A percentile compares a stretch with the other conserved stretches of the same genome.
Conservation (phyloP, 2,329 filamentous ascomycete genomes). For the Xylariales sp. region DNA sequence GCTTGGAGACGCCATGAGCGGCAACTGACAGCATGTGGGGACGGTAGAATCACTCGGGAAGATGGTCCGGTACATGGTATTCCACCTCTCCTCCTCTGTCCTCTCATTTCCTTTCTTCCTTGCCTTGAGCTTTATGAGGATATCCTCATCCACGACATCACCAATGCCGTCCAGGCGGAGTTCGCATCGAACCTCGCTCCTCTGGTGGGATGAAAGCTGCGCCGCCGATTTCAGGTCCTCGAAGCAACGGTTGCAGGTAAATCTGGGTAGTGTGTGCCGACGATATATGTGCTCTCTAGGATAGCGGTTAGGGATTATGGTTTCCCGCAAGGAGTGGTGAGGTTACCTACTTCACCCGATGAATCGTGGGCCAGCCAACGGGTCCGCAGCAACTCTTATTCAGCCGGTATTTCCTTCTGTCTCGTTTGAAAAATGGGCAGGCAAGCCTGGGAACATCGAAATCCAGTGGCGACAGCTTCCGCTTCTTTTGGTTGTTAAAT, state of each 20-base stretch:
- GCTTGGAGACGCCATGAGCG: neutral
- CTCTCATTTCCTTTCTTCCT: neutral
- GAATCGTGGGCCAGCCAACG: neutral
- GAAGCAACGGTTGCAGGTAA: neutral
- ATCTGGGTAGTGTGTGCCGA: neutral
- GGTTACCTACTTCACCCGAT: neutral
- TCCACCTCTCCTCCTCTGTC: neutral
- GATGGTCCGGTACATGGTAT: constrained; percentile 1
- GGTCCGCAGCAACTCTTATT: neutral
- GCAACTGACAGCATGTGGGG: neutral
- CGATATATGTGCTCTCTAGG: neutral
- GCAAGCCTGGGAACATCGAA: neutral
- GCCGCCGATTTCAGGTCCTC: neutral
- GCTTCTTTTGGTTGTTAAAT: neutral
- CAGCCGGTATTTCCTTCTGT: neutral
- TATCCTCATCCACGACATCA: neutral
- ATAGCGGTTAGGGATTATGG: neutral
- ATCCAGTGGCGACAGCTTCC: neutral
- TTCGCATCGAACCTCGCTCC: neutral
- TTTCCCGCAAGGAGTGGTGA: neutral
- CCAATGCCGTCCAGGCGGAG: neutral
- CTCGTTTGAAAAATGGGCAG: neutral
- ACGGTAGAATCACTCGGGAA: neutral
- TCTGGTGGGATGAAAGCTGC: neutral
- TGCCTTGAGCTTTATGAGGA: neutral